Base-by-base conservation (phyloP, 805 yeast species). In the Ogataea degrootiae region DNA sequence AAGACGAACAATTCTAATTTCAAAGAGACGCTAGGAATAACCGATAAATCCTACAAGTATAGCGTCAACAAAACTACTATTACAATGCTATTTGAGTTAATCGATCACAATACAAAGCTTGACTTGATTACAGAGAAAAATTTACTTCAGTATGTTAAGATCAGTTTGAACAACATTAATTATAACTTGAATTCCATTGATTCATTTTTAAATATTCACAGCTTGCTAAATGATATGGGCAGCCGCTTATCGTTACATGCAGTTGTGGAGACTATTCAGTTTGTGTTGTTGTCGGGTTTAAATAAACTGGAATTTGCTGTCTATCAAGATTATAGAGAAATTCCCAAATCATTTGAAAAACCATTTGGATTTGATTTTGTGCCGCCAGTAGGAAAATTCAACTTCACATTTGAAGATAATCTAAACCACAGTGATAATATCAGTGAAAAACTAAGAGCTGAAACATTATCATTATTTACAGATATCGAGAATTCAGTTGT, bases 241-340 rank as follows among this genome's bases (percentile, higher is more conserved):
- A 55, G 69, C 47, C 47, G 74, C 4, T 55, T 73, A 22, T 47
- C 62, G 5, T 44, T 66, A 0, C 68, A 72, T 54, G 72, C 72
- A 14, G 59, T 65, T 21, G 41, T 64, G 37, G 67, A 62, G 47
- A 53, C 53, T 9, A 39, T 58, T 8, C 64, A 62, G 49, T 57
- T 53, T 26, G 43, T 65, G 7, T 37, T 65, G 4, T 48, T 59
- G 3, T 19, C 46, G 2, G 43, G 47, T n/a, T 45, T 60, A 22
- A 57, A 61, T 41, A 37, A 53, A 4, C 41, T 33, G 5, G 54
- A 51, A 35, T 52, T 51, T 41, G 42, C 44, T 9, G 8, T 31
- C 7, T 16, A 29, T 6, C 23, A 43, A 4, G 29, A 45, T 7
- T 46, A 41, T 16, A 49, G 45, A 11, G 17, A 39, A 12, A 45